Evolutionary conservation across 1,284 basidiomycete species (phyloP).

Genomic region (Malassezia vespertilionis): DNA sequence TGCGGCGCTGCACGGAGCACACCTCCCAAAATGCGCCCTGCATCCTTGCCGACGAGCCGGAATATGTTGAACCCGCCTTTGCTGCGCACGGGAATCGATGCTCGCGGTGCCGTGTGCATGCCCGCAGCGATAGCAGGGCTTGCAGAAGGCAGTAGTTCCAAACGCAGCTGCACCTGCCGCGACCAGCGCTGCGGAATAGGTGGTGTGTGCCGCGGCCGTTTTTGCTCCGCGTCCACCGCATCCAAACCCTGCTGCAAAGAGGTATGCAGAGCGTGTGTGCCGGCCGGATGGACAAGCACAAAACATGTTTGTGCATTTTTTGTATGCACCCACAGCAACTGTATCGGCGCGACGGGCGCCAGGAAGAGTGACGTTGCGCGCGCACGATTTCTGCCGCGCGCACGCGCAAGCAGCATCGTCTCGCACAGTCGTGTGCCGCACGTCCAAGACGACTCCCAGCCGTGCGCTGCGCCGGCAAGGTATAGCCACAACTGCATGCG

Average conservation of each 20-base stretch:
- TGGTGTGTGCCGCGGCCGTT: not conserved
- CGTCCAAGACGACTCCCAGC: slow-evolving; percentile 12
- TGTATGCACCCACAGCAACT: slow-evolving; percentile 9
- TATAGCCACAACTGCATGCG: slow-evolving; percentile 12
- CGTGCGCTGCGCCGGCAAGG: slow-evolving; percentile 8
- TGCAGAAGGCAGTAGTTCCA: slow-evolving; percentile 20
- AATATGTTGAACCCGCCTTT: slow-evolving; percentile 36
- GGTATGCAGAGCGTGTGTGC: slow-evolving; percentile 18
- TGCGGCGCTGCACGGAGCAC: slow-evolving; percentile 22
- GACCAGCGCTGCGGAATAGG: slow-evolving; percentile 4
- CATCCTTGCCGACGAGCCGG: slow-evolving; percentile 29
- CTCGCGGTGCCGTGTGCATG: no score
- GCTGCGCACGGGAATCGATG: not conserved
- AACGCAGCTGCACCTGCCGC: slow-evolving; percentile 9
- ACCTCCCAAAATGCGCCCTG: slow-evolving; percentile 22
- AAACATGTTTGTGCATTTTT: slow-evolving; percentile 13
- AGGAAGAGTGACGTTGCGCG: not conserved
- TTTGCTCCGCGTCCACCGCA: slow-evolving; percentile 16
- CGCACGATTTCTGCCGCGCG: not conserved
- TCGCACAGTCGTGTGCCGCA: slow-evolving; percentile 4
- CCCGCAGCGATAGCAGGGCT: slow-evolving; percentile 6
- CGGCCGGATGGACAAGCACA: slow-evolving; percentile 30
- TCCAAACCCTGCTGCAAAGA: slow-evolving; percentile 19
- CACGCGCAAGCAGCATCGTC: slow-evolving; percentile 4
- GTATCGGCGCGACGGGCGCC: slow-evolving; percentile 5